Percentiles rank a stretch among this genome's conserved stretches.
phyloP scores from a whole-genome alignment of 148 eudicot species.

The Fagopyrum esculentum region DNA sequence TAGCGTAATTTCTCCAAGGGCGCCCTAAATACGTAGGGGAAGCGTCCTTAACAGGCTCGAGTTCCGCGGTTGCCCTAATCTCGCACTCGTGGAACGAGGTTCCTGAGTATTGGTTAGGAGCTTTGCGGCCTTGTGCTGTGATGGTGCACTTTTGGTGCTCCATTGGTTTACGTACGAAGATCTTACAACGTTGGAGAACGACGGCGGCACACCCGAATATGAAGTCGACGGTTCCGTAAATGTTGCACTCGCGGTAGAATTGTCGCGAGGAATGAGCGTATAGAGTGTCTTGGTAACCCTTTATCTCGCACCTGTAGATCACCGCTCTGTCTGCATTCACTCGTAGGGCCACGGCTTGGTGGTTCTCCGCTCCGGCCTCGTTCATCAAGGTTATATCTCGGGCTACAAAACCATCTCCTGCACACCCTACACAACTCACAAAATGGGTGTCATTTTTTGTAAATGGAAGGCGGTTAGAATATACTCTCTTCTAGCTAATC shows the following conservation, averaged over 20 bases:
- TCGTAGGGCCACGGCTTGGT: conserved; percentile 46
- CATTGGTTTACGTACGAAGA: conserved; percentile 27
- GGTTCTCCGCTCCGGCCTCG: conserved; percentile 29
- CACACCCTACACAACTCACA: conserved; percentile 17
- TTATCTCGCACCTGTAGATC: conserved; percentile 32
- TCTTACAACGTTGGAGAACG: conserved; percentile 34
- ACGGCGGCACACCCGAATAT: conserved; percentile 38
- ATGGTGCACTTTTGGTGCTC: conserved; percentile 22
- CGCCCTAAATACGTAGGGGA: conserved; percentile 30
- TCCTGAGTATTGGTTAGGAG: conserved; percentile 18
- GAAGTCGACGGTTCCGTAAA: conserved; percentile 40
- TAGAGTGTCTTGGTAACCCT: conserved; percentile 42
- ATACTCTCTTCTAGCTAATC: too few species aligned
- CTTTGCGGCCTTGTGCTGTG: conserved; percentile 28
- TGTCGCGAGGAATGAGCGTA: conserved; percentile 35
- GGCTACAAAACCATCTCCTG: conserved; percentile 34
- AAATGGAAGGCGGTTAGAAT: too few species aligned
- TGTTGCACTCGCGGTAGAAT: conserved; percentile 30
- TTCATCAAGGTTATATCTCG: conserved; percentile 38
- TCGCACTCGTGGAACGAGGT: conserved; percentile 32
- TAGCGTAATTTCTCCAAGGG: conserved; percentile 29
- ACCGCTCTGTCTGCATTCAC: conserved; percentile 27
- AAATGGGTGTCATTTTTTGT: too few species aligned
- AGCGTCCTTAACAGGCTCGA: conserved; percentile 17
- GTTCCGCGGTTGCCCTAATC: conserved; percentile 24